These are phyloP conservation scores for Lotus japonicus DNA, from an alignment of 306 rosid species.

Conservation along the genomic window DNA sequence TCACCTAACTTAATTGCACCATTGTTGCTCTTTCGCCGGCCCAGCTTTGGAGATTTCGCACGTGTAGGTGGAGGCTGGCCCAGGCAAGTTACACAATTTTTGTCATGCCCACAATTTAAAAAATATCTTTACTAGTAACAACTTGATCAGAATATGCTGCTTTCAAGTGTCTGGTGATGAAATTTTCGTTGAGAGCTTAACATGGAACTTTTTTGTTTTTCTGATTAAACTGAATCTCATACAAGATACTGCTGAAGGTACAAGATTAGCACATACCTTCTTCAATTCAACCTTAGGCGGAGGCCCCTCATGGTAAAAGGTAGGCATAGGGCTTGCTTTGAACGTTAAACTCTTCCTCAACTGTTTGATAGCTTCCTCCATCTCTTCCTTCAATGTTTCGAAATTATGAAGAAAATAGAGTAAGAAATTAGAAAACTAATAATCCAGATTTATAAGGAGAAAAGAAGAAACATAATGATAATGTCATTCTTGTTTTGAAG, in stretches of 20 bases:
- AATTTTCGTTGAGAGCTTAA: conserved; percentile 17
- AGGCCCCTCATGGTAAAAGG: conserved; percentile 95
- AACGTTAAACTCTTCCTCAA: conserved; percentile 86
- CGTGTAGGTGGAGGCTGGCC: conserved; percentile 88
- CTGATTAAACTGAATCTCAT: background rate
- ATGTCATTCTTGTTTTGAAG: background rate
- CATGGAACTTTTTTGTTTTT: background rate
- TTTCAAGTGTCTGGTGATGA: background rate
- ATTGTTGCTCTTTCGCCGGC: conserved; percentile 66
- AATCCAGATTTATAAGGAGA: background rate
- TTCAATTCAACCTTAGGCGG: conserved; percentile 91
- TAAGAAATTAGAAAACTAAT: conserved; percentile 12
- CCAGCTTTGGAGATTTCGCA: conserved; percentile 93
- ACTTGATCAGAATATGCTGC: conserved; percentile 6
- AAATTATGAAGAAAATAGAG: conserved; percentile 21
- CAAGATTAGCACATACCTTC: conserved; percentile 54
- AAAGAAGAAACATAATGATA: conserved; percentile 17
- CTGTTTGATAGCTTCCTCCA: conserved; percentile 73
- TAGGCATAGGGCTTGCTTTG: conserved; percentile 97
- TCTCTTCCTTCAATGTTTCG: conserved; percentile 69
- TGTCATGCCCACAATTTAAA: conserved; percentile 10
- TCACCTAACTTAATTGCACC: conserved; percentile 34
- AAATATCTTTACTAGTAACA: conserved; percentile 8
- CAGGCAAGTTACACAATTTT: conserved; percentile 22
- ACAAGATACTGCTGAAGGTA: background rate